Evolutionary conservation across 441 rosid genomes (phyloP).

Genomic region (Croton laevigatus): DNA sequence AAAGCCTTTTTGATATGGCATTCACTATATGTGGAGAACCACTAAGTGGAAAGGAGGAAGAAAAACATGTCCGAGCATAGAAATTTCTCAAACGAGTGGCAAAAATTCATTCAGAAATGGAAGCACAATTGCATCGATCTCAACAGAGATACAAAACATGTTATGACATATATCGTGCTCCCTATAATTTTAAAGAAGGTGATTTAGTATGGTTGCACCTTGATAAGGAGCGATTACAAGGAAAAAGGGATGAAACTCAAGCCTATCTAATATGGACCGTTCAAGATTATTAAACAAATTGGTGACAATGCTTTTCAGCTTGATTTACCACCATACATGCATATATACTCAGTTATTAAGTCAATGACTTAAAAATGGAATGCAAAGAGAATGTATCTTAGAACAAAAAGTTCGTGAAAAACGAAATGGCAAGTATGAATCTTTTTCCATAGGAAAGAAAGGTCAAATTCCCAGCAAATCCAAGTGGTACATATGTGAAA

Average conservation of each 20-base stretch:
- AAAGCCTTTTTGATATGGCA: too few species aligned
- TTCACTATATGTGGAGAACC: not conserved
- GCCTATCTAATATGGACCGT: too few species aligned
- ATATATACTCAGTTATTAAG: too few species aligned
- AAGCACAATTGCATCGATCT: not conserved
- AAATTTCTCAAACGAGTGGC: not conserved
- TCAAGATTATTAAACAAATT: too few species aligned
- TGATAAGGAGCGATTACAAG: too few species aligned
- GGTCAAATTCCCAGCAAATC: not conserved
- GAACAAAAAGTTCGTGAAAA: not conserved
- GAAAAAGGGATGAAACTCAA: too few species aligned
- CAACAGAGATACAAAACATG: not conserved
- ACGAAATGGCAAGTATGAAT: not conserved
- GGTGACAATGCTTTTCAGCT: not conserved
- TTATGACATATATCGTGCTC: too few species aligned
- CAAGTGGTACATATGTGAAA: not conserved
- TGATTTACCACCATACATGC: too few species aligned
- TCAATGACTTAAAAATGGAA: too few species aligned
- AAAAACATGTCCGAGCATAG: not conserved
- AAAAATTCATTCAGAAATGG: not conserved
- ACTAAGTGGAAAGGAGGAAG: not conserved
- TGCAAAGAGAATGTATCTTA: not conserved
- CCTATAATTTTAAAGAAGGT: too few species aligned
- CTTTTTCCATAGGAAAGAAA: not conserved
- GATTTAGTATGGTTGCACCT: too few species aligned